Percentiles rank a stretch among this genome's conserved stretches.
Evolutionary conservation across 176 grass and related monocot species (phyloP).

Genomic region (Zea luxurians): DNA sequence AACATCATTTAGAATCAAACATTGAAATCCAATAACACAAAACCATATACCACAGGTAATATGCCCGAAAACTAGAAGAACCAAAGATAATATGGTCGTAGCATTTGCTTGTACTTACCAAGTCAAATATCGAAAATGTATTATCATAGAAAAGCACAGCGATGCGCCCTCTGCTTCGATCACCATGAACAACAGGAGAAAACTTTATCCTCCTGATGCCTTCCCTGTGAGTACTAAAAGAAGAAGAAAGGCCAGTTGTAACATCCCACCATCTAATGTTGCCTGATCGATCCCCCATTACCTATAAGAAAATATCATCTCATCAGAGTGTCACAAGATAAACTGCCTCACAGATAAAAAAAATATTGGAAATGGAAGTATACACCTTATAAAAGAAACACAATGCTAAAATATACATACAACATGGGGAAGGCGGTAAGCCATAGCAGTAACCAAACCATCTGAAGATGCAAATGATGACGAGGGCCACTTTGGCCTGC

Average conservation of each 20-base stretch:
- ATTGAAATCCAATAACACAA: neutral
- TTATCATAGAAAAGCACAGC: conserved; percentile 96
- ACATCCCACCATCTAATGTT: conserved; percentile 99
- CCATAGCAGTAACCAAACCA: conserved; percentile 96
- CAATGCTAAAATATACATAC: conserved; percentile 52
- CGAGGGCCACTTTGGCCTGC: conserved; percentile 98
- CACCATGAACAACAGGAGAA: conserved; percentile 87
- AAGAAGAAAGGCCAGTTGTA: conserved; percentile 89
- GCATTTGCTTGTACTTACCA: conserved; percentile 61
- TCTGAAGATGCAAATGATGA: conserved; percentile 97
- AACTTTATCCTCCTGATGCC: conserved; percentile 98
- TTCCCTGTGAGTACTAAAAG: conserved; percentile 98
- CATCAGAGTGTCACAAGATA: conserved; percentile 37
- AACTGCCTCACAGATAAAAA: conserved; percentile 27
- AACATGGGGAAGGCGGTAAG: conserved; percentile 96
- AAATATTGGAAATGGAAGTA: neutral
- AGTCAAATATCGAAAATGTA: conserved; percentile 99
- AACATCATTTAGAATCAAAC: neutral
- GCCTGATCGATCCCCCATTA: conserved; percentile 94
- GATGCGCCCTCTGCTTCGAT: conserved; percentile 87
- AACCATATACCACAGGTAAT: neutral
- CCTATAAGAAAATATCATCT: conserved; percentile 55
- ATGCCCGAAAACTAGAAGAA: conserved; percentile 1
- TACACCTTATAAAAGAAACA: conserved; percentile 10
- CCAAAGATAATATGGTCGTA: conserved; percentile 10